Base-by-base conservation (phyloP, 768 basidiomycete species). In the Boletus speciosus region DNA sequence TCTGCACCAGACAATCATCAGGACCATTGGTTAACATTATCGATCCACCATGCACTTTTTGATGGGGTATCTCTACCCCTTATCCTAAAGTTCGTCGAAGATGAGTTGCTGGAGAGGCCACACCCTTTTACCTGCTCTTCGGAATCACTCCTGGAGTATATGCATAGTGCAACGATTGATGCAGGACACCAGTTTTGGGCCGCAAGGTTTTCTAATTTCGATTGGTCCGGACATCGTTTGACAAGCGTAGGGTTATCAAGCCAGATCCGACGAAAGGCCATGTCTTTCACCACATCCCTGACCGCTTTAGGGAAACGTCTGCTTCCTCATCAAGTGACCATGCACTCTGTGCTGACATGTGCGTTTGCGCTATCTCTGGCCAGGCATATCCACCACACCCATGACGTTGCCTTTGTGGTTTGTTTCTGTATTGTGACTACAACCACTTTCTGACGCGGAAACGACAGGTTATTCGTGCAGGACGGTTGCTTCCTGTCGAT, bases 31-130 rank as follows among this genome's bases (percentile, higher is more conserved):
- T 27, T 66, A 34, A 60, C 56, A 15, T 55, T 72, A 35, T 71
- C 71, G 6, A 71, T 72, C 31, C 71, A 72, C 40, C 71, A 72
- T 25, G 70, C 69, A 3, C 51, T 72, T 7, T 72, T 68, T 53
- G 71, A 72, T 49, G 71, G 68, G 3, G 56, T 66, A 32, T 72
- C 71, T 16, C 54, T 72, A 4, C 58, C 71, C 1, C 56, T 60
- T 25, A 50, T 71, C n/a, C 55, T 72, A 40, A 66, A 63, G 25
- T 59, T 63, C 19, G 59, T 68, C 6, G 71, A 72, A 44, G 58
- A 60, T 3, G 56, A 55, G 29, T 60, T 66, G 25, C 27, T 51
- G 19, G 51, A 37, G 31, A 54, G 46, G 31, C 47, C 56, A 15
- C 56, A 57, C 15, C 46, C 59, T 15, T 36, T 47, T 15, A 23